These are phyloP conservation scores for Leishmania amazonensis DNA, from an alignment of 208 protist genomes.

Conservation along the genomic window DNA sequence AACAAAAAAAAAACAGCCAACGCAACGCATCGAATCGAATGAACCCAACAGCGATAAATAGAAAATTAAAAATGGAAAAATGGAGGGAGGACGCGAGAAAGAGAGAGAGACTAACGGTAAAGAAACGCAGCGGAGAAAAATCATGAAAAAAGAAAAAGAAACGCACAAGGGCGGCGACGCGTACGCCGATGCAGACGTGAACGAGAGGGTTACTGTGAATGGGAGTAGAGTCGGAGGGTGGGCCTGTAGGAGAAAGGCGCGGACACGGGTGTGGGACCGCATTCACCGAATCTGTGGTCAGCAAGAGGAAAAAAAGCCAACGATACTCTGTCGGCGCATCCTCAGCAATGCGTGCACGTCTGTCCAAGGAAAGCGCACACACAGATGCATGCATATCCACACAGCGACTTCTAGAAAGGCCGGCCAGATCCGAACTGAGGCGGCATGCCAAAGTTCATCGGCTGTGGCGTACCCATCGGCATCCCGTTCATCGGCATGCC, in stretches of 20 bases:
- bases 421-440: conserved; percentile 65
- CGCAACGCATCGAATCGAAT: background rate
- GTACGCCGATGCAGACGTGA: background rate
- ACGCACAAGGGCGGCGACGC: background rate
- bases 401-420: conserved; percentile 47
- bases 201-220: background rate
- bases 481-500: conserved; percentile 33
- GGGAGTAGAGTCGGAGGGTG: background rate
- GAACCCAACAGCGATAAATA: background rate
- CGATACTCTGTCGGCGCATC: background rate
- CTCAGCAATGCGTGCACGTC: background rate
- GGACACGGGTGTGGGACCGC: background rate
- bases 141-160: background rate
- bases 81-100: background rate
- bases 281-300: background rate
- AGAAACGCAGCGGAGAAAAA: background rate
- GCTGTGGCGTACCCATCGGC: conserved; percentile 44
- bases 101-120: background rate
- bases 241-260: background rate
- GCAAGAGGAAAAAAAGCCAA: background rate
- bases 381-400: background rate
- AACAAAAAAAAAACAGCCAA: background rate
- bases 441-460: conserved; percentile 41
- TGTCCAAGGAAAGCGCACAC: background rate
- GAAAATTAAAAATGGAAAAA: background rate